Evolutionary conservation across 2,329 filamentous ascomycete genomes (phyloP).

Genomic region (Helotiales sp.): DNA sequence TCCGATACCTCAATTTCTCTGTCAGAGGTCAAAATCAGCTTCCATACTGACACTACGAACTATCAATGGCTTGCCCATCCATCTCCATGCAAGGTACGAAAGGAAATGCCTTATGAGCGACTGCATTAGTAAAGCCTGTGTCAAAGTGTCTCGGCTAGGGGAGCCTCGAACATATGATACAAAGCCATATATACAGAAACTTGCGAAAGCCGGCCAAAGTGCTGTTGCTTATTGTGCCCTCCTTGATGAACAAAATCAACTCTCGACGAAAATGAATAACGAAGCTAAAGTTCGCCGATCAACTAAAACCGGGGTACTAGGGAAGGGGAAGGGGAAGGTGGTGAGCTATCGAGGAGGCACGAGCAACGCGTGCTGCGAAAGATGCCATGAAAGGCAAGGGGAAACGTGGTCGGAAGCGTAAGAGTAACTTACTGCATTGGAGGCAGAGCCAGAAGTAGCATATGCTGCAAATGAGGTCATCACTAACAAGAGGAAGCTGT

Average conservation of each 20-base stretch:
- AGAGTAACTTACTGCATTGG: conserved; percentile 20
- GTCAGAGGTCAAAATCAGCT: no score
- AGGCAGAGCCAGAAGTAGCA: conserved; percentile 1
- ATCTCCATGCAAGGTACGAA: no score
- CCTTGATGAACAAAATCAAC: conserved; percentile 39
- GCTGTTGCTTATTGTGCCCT: conserved; percentile 39
- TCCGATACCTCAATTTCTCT: no score
- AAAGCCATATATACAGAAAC: conserved; percentile 37
- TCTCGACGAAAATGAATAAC: conserved; percentile 28
- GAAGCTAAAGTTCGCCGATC: conserved; percentile 30
- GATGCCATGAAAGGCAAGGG: conserved; percentile 21
- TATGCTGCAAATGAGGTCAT: not conserved
- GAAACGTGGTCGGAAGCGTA: conserved; percentile 28
- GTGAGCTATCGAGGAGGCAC: conserved; percentile 38
- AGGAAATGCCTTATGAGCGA: no score
- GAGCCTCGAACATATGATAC: no score
- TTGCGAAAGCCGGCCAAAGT: conserved; percentile 36
- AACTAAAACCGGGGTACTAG: conserved; percentile 26
- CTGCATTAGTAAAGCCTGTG: no score
- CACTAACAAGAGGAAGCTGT: not conserved
- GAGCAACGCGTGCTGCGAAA: conserved; percentile 22
- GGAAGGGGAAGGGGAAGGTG: conserved; percentile 22
- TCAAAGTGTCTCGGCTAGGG: no score
- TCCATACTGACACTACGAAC: no score
- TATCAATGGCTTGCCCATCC: no score